Percentiles rank a stretch among this genome's conserved stretches.
These are phyloP conservation scores for Neofusicoccum sp. DNA, from an alignment of 2,329 filamentous ascomycete species.

Conservation along the genomic window DNA sequence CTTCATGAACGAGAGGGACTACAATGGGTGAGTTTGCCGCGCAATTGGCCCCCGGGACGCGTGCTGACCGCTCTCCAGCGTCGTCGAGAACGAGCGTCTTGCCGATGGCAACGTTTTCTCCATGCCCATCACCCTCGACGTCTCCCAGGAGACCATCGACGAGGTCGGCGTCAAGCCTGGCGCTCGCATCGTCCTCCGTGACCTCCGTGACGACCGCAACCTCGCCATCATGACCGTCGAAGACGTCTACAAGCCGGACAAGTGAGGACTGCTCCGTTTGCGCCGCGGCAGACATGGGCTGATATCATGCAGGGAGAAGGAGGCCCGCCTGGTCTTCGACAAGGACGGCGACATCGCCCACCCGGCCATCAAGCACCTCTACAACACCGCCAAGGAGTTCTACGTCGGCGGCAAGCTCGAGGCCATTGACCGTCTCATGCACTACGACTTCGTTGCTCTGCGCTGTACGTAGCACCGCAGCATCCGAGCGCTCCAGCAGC, in stretches of 20 bases:
- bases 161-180: slow-evolving; percentile 74
- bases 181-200: slow-evolving; percentile 80
- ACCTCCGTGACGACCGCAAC: slow-evolving; percentile 94
- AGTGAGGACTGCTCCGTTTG: slow-evolving; percentile 56
- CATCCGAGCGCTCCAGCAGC: slow-evolving; percentile 6
- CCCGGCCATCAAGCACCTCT: slow-evolving; percentile 88
- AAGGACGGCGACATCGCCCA: slow-evolving; percentile 73
- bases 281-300: slow-evolving; percentile 24
- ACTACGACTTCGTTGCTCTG: slow-evolving; percentile 98
- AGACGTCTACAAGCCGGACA: slow-evolving; percentile 93
- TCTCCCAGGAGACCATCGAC: slow-evolving; percentile 72
- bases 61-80: slow-evolving; percentile 54
- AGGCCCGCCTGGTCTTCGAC: slow-evolving; percentile 93
- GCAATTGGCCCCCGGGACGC: not conserved
- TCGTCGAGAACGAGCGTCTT: slow-evolving; percentile 85
- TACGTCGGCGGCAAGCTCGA: slow-evolving; percentile 97
- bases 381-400: slow-evolving; percentile 75
- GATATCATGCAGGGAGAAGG: slow-evolving; percentile 63
- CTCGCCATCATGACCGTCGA: slow-evolving; percentile 93
- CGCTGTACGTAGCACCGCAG: slow-evolving; percentile 60
- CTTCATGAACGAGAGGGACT: slow-evolving; percentile 97
- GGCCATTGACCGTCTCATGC: slow-evolving; percentile 89
- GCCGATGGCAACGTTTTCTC: slow-evolving; percentile 86
- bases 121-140: slow-evolving; percentile 95
- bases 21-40: slow-evolving; percentile 68